phyloP scores from a whole-genome alignment of 768 basidiomycete species.

The Clitopilus passeckerianus region DNA sequence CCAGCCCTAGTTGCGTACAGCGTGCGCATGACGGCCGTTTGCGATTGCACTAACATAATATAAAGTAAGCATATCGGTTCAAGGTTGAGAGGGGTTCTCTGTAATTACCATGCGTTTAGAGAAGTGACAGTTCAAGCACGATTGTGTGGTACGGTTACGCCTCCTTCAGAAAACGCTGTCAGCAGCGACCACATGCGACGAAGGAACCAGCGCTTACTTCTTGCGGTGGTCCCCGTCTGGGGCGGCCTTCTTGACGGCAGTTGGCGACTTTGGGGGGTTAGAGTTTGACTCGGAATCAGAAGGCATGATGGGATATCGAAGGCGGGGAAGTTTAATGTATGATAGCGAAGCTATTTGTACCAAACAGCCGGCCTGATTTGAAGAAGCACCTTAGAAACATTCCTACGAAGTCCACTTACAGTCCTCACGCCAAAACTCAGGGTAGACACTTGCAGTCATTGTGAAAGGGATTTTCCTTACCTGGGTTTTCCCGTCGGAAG shows the following conservation, averaged over 20 bases:
- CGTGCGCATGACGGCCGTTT: constrained; percentile 46
- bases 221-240: neutral
- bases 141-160: constrained; percentile 70
- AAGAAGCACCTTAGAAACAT: neutral
- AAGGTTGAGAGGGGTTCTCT: too few species aligned
- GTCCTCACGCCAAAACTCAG: neutral
- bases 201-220: neutral
- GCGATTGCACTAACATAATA: constrained; percentile 36
- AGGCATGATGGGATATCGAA: neutral
- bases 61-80: neutral
- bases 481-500: neutral
- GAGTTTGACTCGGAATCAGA: neutral
- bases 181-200: neutral
- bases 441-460: neutral
- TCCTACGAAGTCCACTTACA: neutral
- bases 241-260: neutral
- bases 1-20: constrained; percentile 47
- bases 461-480: neutral
- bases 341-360: neutral
- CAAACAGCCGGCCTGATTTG: neutral
- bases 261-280: neutral
- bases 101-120: constrained; percentile 65
- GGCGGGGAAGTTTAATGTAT: neutral
- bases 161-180: constrained; percentile 26
- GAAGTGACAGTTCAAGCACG: constrained; percentile 69